Evolutionary conservation across 495 filamentous ascomycete species (phyloP).

Genomic region (Thermothielavioides terrestris): DNA sequence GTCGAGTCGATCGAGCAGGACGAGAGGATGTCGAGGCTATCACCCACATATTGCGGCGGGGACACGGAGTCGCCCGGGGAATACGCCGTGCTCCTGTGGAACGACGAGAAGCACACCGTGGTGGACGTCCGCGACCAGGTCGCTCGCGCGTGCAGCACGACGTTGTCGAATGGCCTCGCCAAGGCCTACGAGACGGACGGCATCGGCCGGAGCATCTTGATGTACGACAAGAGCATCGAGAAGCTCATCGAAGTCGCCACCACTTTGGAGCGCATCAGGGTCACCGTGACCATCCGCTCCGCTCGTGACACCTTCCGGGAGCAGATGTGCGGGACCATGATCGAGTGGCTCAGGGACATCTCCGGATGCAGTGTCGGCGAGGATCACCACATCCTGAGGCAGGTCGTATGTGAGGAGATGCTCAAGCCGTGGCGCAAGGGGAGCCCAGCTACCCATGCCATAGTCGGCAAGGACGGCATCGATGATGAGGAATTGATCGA

Average conservation of each 20-base stretch:
- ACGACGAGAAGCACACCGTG: conserved; percentile 97
- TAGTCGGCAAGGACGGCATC: conserved; percentile 76
- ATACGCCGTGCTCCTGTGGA: conserved; percentile 88
- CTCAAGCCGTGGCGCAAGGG: conserved; percentile 78
- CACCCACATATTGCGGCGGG: conserved; percentile 61
- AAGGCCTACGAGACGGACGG: conserved; percentile 81
- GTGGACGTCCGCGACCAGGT: conserved; percentile 86
- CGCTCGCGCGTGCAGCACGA: conserved; percentile 73
- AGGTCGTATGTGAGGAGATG: conserved; percentile 80
- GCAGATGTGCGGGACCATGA: conserved; percentile 96
- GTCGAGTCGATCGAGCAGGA: conserved; percentile 69
- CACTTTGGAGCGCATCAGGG: conserved; percentile 88
- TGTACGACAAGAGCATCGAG: conserved; percentile 61
- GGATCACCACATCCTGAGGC: conserved; percentile 71
- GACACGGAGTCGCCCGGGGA: conserved; percentile 49
- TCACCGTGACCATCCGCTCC: conserved; percentile 91
- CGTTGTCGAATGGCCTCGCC: conserved; percentile 55
- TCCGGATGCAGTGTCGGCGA: conserved; percentile 76
- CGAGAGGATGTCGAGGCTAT: conserved; percentile 69
- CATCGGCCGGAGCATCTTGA: conserved; percentile 74
- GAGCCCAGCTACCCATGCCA: conserved; percentile 73
- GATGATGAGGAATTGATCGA: conserved; percentile 67
- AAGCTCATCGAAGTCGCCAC: conserved; percentile 65
- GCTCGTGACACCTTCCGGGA: conserved; percentile 91
- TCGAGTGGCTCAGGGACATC: conserved; percentile 93